These are phyloP conservation scores for Amanita phalloides DNA, from an alignment of 768 basidiomycete genomes.

Conservation along the genomic window DNA sequence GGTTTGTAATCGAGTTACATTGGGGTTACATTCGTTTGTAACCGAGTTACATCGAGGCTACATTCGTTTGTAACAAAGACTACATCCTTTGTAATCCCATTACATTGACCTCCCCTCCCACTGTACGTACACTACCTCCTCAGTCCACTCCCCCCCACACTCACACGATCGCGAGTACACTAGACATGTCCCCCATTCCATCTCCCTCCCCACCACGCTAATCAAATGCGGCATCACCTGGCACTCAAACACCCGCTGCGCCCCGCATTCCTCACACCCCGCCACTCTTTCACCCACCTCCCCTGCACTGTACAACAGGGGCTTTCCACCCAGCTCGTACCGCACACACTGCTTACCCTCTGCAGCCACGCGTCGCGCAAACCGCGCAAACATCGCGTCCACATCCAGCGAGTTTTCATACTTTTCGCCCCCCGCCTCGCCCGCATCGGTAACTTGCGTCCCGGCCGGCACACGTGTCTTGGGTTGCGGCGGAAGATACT, in stretches of 20 bases:
- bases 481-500: slow-evolving; percentile 55
- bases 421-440: slow-evolving; percentile 41
- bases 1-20: too few relatives aligned
- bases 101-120: slow-evolving; percentile 11
- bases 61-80: too few relatives aligned
- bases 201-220: slow-evolving; percentile 46
- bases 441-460: slow-evolving; percentile 29
- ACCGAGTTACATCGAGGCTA: too few relatives aligned
- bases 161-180: slow-evolving; percentile 82
- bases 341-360: slow-evolving; percentile 82
- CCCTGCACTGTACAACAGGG: slow-evolving; percentile 82
- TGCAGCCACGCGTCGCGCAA: slow-evolving; percentile 57
- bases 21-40: too few relatives aligned
- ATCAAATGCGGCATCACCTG: slow-evolving; percentile 95
- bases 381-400: slow-evolving; percentile 82
- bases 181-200: slow-evolving; percentile 94
- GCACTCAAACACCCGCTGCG: slow-evolving; percentile 74
- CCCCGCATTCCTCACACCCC: slow-evolving; percentile 55
- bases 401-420: slow-evolving; percentile 76
- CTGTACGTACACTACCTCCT: slow-evolving; percentile 67
- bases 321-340: slow-evolving; percentile 84
- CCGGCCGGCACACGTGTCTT: slow-evolving; percentile 35
- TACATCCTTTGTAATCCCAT: too few relatives aligned
- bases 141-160: slow-evolving; percentile 63
- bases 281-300: slow-evolving; percentile 37